Evolutionary conservation across 2,329 filamentous ascomycete species (phyloP).

Genomic region (Fusarium luffae): DNA sequence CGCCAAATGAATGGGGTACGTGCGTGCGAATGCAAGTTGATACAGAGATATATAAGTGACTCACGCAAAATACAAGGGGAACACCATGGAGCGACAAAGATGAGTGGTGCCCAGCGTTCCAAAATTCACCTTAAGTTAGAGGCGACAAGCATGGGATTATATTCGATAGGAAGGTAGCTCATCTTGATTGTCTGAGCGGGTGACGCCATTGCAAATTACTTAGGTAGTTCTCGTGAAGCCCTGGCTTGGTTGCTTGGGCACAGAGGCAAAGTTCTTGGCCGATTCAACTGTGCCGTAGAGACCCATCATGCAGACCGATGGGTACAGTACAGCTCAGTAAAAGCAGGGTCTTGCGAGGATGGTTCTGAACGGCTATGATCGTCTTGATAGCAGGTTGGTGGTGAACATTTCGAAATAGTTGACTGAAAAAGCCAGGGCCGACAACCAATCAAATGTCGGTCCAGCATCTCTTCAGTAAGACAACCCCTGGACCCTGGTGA

Average conservation of each 20-base stretch:
- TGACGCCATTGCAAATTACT: slow-evolving; percentile 45
- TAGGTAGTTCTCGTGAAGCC: slow-evolving; percentile 7
- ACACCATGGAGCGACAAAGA: slow-evolving; percentile 42
- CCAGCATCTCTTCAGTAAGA: slow-evolving; percentile 18
- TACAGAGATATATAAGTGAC: slow-evolving; percentile 43
- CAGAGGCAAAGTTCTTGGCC: slow-evolving; percentile 7
- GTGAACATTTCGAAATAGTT: slow-evolving; percentile 27
- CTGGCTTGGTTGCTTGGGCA: slow-evolving; percentile 9
- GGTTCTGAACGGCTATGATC: slow-evolving; percentile 39
- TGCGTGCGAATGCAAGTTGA: slow-evolving; percentile 27
- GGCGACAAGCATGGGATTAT: slow-evolving; percentile 33
- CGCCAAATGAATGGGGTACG: slow-evolving; percentile 45
- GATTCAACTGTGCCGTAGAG: slow-evolving; percentile 16
- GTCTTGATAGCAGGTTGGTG: slow-evolving; percentile 25
- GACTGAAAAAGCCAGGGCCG: slow-evolving; percentile 16
- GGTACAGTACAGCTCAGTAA: neutral
- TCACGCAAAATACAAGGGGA: slow-evolving; percentile 44
- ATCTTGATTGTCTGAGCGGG: slow-evolving; percentile 27
- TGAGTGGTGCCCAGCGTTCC: slow-evolving; percentile 43
- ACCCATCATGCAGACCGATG: slow-evolving; percentile 22
- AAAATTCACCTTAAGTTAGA: slow-evolving; percentile 37
- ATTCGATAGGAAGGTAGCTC: slow-evolving; percentile 38
- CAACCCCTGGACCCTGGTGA: slow-evolving; percentile 19
- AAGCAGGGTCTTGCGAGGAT: slow-evolving; percentile 34
- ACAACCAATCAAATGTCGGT: slow-evolving; percentile 37